Evolutionary conservation across 202 grass and related monocot genomes (phyloP), one percentile per base, ranked within the genome.

Genomic region (Panicum virgatum): DNA sequence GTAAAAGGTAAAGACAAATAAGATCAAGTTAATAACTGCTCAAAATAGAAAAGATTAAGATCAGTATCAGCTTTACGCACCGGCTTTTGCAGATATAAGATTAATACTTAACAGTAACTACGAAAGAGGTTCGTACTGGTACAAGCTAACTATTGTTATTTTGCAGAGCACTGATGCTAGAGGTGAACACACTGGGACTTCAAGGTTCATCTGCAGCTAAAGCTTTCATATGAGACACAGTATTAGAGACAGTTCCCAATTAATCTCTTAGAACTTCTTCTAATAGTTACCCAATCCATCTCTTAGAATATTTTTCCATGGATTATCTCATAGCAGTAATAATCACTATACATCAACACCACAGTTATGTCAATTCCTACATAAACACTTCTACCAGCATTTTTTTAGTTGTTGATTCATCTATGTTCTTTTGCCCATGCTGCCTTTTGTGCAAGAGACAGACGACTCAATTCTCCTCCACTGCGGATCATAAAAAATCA

Each of bases 1-100:
- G 68, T 75, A 69, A 52, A 88, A 75, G 36, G 11, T 29, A 23
- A 43, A 44, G 71, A 63, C 5, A 56, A 79, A 34, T 34, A 34
- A 66, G 38, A 38, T 82, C 27, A 62, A 58, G 38, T 18, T 82
- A 27, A 64, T 26, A 20, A 40, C 32, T 20, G 62, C 8, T 39
- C 11, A 50, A 50, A 50, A 18, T 6, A 1, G 9, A 54, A 71
- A 70, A 51, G 44, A 22, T 12, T 1, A 1, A 62, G 19, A 45
- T 54, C 39, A 42, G 25, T 15, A 4, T 5, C 23, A 25, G 8
- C 12, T 82, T 46, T 64, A 20, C 12, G 20, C 27, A 40, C 5
- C 75, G 22, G 8, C 30, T 54, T 40, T 34, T 29, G 1, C 44
- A 72, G 53, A 46, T 22, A n/a, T 0, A 16, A 15, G 38, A 25